Evolutionary conservation across 176 grass and related monocot species (phyloP).

Genomic region (Puya raimondii): DNA sequence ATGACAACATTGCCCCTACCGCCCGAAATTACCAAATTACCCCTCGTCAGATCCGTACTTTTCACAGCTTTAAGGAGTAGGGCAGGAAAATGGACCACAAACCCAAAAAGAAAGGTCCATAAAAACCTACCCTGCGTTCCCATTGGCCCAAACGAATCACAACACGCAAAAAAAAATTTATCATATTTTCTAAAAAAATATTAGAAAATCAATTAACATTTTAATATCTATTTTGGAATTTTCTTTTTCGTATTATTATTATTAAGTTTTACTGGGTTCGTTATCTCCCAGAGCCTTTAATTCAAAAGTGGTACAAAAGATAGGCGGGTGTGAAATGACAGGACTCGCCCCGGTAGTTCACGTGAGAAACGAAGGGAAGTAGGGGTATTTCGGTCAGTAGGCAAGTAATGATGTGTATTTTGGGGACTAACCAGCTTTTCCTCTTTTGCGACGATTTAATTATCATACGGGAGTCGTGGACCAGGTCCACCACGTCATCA

Average conservation of each 20-base stretch:
- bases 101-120: neutral
- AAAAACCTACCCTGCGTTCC: neutral
- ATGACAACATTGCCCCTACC: conserved; percentile 12
- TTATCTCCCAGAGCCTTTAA: neutral
- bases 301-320: conserved; percentile 11
- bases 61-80: neutral
- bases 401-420: conserved; percentile 12
- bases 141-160: neutral
- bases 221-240: neutral
- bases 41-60: neutral
- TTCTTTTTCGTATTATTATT: neutral
- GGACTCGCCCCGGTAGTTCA: conserved; percentile 3
- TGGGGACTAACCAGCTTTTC: conserved; percentile 11
- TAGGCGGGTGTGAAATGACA: conserved; percentile 1
- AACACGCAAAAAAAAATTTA: too few relatives aligned
- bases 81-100: neutral
- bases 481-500: neutral
- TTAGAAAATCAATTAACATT: neutral
- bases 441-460: conserved; percentile 9
- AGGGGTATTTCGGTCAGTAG: neutral
- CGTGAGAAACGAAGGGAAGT: conserved; percentile 8
- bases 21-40: conserved; percentile 6
- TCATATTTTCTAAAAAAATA: neutral
- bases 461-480: neutral
- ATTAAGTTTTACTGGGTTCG: neutral